Conservation (phyloP, 192 early-diverging fungal species). For the Kickxella alabastrina region DNA sequence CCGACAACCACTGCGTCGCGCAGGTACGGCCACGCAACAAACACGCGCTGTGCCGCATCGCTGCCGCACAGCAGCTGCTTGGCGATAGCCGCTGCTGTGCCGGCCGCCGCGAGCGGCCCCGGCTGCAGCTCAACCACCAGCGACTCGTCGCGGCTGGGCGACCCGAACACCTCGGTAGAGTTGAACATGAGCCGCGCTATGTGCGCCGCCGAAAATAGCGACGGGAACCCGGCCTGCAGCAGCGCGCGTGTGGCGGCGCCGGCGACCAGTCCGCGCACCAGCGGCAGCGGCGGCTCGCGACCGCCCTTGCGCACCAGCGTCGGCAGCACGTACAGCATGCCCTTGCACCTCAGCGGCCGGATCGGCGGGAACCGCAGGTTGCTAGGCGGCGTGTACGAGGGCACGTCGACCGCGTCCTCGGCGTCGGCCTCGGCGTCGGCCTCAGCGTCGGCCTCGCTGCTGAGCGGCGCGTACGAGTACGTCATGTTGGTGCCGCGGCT, state of each 20-base stretch:
- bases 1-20: slow-evolving; percentile 72
- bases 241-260: slow-evolving; percentile 62
- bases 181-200: slow-evolving; percentile 67
- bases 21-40: slow-evolving; percentile 80
- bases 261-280: slow-evolving; percentile 59
- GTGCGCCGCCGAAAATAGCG: slow-evolving; percentile 75
- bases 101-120: slow-evolving; percentile 4
- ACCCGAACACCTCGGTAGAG: slow-evolving; percentile 81
- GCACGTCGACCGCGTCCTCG: slow-evolving; percentile 10
- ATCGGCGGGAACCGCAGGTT: slow-evolving; percentile 71
- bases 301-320: slow-evolving; percentile 43
- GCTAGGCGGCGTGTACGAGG: slow-evolving; percentile 57
- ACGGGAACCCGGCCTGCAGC: slow-evolving; percentile 83
- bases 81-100: slow-evolving; percentile 16
- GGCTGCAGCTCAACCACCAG: slow-evolving; percentile 32
- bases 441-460: slow-evolving; percentile 41
- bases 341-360: slow-evolving; percentile 51
- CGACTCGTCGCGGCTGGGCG: slow-evolving; percentile 61
- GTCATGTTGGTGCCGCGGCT: slow-evolving; percentile 57
- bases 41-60: slow-evolving; percentile 36
- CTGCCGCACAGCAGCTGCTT: slow-evolving; percentile 20
- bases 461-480: slow-evolving; percentile 55
- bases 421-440: no score
- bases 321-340: slow-evolving; percentile 59
- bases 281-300: slow-evolving; percentile 11